Base-by-base conservation (phyloP, 495 filamentous ascomycete genomes). In the Amniculicola lignicola region DNA sequence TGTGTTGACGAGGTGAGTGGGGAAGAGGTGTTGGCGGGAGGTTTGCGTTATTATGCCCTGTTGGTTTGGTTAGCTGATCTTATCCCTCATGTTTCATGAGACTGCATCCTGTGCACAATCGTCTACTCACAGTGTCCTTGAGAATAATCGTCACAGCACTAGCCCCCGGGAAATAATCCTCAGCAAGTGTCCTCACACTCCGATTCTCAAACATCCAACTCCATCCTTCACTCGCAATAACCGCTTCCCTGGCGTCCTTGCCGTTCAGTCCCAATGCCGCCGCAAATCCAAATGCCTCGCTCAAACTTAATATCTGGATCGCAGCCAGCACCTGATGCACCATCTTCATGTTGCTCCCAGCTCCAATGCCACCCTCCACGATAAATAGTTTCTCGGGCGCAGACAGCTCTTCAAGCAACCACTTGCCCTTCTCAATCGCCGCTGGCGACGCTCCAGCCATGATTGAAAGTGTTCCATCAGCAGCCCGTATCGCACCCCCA, bases 261-360 rank as follows among this genome's bases (percentile, higher is more conserved):
- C 82, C 79, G 61, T 89, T 79, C 48, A 90, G 69, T 0, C 87
- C 85, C 31, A 88, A 69, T 12, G 77, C 75, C 33, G 79, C 83
- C 9, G 85, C 87, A 41, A 91, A 80, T 0, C 86, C 88, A 79
- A 87, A 79, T 1, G 79, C 83, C 69, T 93, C 88, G 61, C 82
- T 84, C 11, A 82, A 77, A 7, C 84, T 79, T 1, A 86, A 75
- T 60, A 93, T 90, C 54, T 90, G 82, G 50, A 86, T 83, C 0
- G 82, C 87, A 0, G 87, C 88, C 10, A 90, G 76, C 15, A 93
- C 82, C 67, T 93, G 88, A 69, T 91, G 88, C 44, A 87, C 82
- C 80, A 90, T 88, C 71, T 93, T 93, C 78, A 90, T 87, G 64
- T 90, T 91, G 59, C 84, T 88, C n/a, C 88, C 87, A 0, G 82